Conservation (phyloP, 805 yeast species). For the Starmerella floricola region DNA sequence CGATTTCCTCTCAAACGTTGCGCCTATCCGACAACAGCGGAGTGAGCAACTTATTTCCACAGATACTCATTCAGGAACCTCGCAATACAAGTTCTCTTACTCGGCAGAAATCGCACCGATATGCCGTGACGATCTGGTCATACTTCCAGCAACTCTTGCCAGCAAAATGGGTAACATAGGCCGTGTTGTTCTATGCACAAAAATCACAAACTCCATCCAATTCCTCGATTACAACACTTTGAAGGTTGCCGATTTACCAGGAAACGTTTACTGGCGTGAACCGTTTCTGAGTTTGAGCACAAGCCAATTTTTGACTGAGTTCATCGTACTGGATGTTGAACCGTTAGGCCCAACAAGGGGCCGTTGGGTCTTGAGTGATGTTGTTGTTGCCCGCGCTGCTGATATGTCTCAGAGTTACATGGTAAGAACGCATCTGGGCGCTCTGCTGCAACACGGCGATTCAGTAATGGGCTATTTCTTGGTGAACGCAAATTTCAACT, state of each 20-base stretch:
- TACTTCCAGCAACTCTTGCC: constrained; percentile 72
- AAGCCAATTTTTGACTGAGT: constrained; percentile 53
- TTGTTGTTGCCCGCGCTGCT: constrained; percentile 66
- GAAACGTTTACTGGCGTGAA: constrained; percentile 64
- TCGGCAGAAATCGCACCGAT: constrained; percentile 88
- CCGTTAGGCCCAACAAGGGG: constrained; percentile 76
- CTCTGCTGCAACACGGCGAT: constrained; percentile 86
- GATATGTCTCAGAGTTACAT: constrained; percentile 70
- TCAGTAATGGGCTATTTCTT: constrained; percentile 78
- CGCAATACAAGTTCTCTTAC: constrained; percentile 77
- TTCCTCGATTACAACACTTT: constrained; percentile 70
- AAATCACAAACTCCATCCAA: constrained; percentile 64
- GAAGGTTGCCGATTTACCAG: constrained; percentile 61
- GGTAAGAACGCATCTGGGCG: constrained; percentile 80
- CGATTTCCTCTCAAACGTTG: constrained; percentile 71
- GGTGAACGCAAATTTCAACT: constrained; percentile 68
- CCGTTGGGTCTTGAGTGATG: constrained; percentile 68
- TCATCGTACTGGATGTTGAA: constrained; percentile 78
- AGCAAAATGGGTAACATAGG: constrained; percentile 67
- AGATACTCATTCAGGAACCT: constrained; percentile 79
- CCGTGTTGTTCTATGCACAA: constrained; percentile 71
- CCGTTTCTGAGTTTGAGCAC: constrained; percentile 68
- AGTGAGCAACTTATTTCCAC: constrained; percentile 81
- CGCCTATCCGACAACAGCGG: constrained; percentile 66
- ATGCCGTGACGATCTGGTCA: constrained; percentile 85